These are phyloP conservation scores for Globisporangium paroecandrum DNA, from an alignment of 352 stramenopile species.

Conservation along the genomic window DNA sequence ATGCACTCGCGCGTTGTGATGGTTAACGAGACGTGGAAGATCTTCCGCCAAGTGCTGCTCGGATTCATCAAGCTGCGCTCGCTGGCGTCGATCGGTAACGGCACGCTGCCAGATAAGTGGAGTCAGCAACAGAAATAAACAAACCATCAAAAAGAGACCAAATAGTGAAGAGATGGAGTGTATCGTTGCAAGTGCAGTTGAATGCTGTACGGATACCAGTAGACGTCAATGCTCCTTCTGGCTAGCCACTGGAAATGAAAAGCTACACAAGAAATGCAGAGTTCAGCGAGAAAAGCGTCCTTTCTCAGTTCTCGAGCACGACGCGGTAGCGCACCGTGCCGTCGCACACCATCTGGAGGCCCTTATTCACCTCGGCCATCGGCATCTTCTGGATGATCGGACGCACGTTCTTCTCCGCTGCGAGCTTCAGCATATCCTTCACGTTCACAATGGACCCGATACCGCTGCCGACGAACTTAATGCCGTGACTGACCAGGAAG, in stretches of 20 bases:
- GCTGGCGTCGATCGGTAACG: conserved; percentile 42
- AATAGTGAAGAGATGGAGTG: not conserved
- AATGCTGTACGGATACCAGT: not conserved
- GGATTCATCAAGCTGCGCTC: conserved; percentile 55
- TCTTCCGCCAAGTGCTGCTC: conserved; percentile 67
- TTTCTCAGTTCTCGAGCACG: conserved; percentile 35
- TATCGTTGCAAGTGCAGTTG: not conserved
- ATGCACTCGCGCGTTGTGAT: conserved; percentile 26
- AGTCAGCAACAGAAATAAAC: conserved; percentile 11
- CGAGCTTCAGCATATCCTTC: conserved; percentile 86
- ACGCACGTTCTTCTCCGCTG: conserved; percentile 56
- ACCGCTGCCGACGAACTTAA: conserved; percentile 57
- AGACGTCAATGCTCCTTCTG: not conserved
- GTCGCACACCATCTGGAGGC: conserved; percentile 32
- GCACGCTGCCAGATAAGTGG: conserved; percentile 65
- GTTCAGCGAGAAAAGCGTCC: not conserved
- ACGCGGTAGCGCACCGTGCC: conserved; percentile 41
- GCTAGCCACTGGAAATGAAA: no score
- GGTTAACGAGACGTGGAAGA: conserved; percentile 72
- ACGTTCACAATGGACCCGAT: conserved; percentile 84
- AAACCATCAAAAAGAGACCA: not conserved
- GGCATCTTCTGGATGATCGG: conserved; percentile 51
- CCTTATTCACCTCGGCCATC: conserved; percentile 45
- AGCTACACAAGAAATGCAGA: not conserved
- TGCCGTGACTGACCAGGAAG: conserved; percentile 34